Evolutionary conservation across 805 yeast species (phyloP).

Genomic region (Jamesozyma gamospora): DNA sequence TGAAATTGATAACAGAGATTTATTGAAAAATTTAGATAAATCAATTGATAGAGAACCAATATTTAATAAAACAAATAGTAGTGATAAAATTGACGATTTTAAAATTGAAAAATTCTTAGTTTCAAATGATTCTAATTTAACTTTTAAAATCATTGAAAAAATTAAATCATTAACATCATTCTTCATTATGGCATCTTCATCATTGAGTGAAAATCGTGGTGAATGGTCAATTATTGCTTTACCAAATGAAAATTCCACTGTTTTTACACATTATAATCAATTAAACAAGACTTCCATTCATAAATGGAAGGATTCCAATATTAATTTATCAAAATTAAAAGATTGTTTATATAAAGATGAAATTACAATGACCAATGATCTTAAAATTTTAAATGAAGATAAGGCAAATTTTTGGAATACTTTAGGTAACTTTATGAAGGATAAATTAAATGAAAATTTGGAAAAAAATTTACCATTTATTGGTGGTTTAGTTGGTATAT

Average conservation of each 20-base stretch:
- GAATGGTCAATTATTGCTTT: constrained; percentile 80
- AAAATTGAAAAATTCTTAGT: constrained; percentile 7
- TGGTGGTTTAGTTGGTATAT: constrained; percentile 85
- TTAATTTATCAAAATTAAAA: constrained; percentile 6
- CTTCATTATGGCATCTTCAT: constrained; percentile 64
- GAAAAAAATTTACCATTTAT: constrained; percentile 54
- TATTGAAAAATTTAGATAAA: constrained; percentile 6
- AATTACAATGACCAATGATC: neutral
- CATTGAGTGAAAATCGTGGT: constrained; percentile 41
- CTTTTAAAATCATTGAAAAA: constrained; percentile 46
- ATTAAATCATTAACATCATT: constrained; percentile 21
- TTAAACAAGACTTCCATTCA: constrained; percentile 22
- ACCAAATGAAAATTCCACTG: constrained; percentile 37
- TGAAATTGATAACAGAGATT: neutral
- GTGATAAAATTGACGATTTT: neutral
- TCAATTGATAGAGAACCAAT: constrained; percentile 23
- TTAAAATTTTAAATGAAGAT: constrained; percentile 13
- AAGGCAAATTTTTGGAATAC: constrained; percentile 23
- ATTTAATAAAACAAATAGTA: constrained; percentile 4
- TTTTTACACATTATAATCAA: constrained; percentile 55
- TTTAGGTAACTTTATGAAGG: constrained; percentile 21
- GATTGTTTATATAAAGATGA: neutral
- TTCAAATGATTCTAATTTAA: constrained; percentile 14
- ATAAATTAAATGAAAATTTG: constrained; percentile 7
- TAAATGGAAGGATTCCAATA: constrained; percentile 21